Evolutionary conservation across 345 rosid genomes (phyloP), one percentile per base, ranked within the genome.

Genomic region (Bretschneidera sinensis): DNA sequence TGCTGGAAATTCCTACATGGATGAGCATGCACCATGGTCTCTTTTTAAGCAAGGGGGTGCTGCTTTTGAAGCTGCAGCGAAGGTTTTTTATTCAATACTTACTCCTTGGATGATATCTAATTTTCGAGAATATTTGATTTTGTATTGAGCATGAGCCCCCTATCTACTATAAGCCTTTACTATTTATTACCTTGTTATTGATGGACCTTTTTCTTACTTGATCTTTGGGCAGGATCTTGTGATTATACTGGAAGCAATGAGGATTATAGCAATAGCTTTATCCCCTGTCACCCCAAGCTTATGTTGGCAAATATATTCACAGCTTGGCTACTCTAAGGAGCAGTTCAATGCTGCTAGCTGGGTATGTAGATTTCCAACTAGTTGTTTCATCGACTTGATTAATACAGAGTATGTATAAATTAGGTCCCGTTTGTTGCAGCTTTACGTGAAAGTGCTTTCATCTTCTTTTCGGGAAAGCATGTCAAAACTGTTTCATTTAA

Each of bases 1-100:
- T 75, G 89, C 91, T 2, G 98, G 98, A 59, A 92, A 92, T 73
- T 55, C 69, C 18, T 89, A 87, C 75, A 83, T 92, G 78, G 89
- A 92, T 69, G 91, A 85, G 56, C 79, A 70, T 51, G 86, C 89
- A 17, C 98, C 98, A 2, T 89, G 98, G 98, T 77, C 89, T 24
- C 84, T 75, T 48, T 92, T 89, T 68, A 92, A 92, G 86, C 69
- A 89, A 79, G 98, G 97, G 33, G 94, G 82, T 68, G 77, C 59
- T 62, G 85, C 89, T 77, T 75, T 88, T 39, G 94, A 83, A 74
- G 82, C 81, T 68, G 98, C 98, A 25, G 88, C 96, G 51, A 89
- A 89, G 98, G 98, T 92, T 47, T 59, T 28, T 18, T 23, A 24
- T 50, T 5, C 25, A 7, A 7, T n/a, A n/a, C n/a, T n/a, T n/a